These are phyloP conservation scores for Aspergillus affinis DNA, from an alignment of 495 filamentous ascomycete species.

Conservation along the genomic window DNA sequence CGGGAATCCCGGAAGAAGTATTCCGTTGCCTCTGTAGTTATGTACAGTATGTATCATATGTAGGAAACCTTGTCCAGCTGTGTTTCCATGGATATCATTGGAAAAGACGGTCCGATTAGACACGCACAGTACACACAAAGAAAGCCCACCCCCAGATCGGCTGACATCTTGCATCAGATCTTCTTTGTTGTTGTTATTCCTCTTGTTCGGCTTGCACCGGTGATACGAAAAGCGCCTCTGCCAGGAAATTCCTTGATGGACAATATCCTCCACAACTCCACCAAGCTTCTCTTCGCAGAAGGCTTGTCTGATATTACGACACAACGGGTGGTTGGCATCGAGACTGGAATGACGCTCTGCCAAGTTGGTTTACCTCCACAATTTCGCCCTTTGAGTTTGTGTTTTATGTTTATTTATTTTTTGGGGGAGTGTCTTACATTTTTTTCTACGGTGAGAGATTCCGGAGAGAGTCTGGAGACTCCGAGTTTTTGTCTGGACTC, in stretches of 20 bases:
- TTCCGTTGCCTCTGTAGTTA: background rate
- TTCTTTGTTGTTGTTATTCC: slow-evolving; percentile 5
- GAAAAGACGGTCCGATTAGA: background rate
- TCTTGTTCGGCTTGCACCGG: background rate
- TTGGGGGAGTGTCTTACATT: background rate
- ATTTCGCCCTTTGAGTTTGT: slow-evolving; percentile 1
- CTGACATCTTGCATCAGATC: slow-evolving; percentile 12
- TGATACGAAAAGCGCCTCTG: slow-evolving; percentile 1
- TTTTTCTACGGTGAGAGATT: slow-evolving; percentile 2
- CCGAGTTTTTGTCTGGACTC: background rate
- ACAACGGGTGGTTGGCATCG: slow-evolving; percentile 3
- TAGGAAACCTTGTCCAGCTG: background rate
- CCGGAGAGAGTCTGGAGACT: slow-evolving; percentile 5
- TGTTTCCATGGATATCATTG: background rate
- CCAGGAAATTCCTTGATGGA: slow-evolving; percentile 11
- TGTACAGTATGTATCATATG: background rate
- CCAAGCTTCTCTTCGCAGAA: slow-evolving; percentile 24
- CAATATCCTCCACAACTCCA: slow-evolving; percentile 6
- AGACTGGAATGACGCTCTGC: slow-evolving; percentile 1
- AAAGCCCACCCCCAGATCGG: slow-evolving; percentile 9
- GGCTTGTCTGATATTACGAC: slow-evolving; percentile 18
- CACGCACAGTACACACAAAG: background rate
- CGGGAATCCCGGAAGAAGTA: slow-evolving; percentile 3
- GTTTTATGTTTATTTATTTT: background rate
- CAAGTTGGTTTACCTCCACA: slow-evolving; percentile 16